Percentiles rank a stretch among this genome's conserved stretches.
phyloP scores from a whole-genome alignment of 306 rosid genomes.

The Lupinus albus region DNA sequence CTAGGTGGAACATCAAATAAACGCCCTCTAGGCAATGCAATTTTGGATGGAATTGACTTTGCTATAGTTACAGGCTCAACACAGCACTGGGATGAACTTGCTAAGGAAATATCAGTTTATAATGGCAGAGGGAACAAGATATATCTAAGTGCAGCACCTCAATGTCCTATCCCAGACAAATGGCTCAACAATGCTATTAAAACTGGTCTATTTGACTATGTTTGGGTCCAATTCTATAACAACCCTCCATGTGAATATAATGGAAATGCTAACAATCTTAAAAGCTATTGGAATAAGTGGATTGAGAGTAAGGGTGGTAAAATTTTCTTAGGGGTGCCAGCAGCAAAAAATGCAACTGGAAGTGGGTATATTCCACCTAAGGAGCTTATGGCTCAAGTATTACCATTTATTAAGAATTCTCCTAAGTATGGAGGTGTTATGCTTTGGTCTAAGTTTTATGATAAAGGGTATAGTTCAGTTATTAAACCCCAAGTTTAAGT shows the following conservation, averaged over 20 bases:
- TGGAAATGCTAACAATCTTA: neutral
- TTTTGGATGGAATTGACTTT: conserved; percentile 47
- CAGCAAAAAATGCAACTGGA: neutral
- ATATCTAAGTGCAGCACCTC: conserved; percentile 46
- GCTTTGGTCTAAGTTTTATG: conserved; percentile 28
- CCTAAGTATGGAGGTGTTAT: conserved; percentile 31
- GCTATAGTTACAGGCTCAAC: conserved; percentile 39
- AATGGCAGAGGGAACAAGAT: conserved; percentile 26
- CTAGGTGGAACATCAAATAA: conserved; percentile 44
- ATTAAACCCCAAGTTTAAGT: neutral
- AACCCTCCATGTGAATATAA: conserved; percentile 34
- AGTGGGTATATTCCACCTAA: conserved; percentile 14
- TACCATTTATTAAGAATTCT: neutral
- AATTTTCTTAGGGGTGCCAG: conserved; percentile 27
- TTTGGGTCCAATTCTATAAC: conserved; percentile 51
- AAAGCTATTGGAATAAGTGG: conserved; percentile 40
- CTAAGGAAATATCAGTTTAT: conserved; percentile 28
- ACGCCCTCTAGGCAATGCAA: conserved; percentile 43
- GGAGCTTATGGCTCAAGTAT: conserved; percentile 7
- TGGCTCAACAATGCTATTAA: conserved; percentile 4
- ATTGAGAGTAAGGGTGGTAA: conserved; percentile 2
- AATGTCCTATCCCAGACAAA: conserved; percentile 41
- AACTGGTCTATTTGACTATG: conserved; percentile 47
- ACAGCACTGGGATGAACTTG: conserved; percentile 27
- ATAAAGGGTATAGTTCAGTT: conserved; percentile 12